Base-by-base conservation (phyloP, 1,284 basidiomycete species). In the Acaromyces ingoldii region DNA sequence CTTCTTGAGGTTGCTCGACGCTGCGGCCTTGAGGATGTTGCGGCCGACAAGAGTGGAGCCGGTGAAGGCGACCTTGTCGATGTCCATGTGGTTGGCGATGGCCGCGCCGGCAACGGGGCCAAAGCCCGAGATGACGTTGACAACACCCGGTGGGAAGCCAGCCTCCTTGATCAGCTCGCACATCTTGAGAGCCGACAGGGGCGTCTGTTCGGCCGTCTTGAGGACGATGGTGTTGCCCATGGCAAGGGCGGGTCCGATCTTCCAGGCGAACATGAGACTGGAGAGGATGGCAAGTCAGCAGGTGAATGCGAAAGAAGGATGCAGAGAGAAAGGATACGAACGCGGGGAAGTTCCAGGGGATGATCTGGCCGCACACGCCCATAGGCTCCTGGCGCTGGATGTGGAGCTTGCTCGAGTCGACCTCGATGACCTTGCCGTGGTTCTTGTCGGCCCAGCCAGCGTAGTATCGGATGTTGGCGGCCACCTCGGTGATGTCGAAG, bases 331-430 rank as follows among this genome's bases (percentile, higher is more conserved):
- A n/a, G n/a, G n/a, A n/a, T n/a, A n/a, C n/a, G n/a, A n/a, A n/a
- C n/a, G n/a, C n/a, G n/a, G n/a, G 91, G 75, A 91, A 92, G 78
- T 92, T 91, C 63, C 60, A 69, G 11, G 62, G 67, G 48, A 62
- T 70, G 60, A 70, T 70, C 52, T 70, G 67, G 47, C 67, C 67
- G 51, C 63, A 91, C 54, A 96, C 91, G 64, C 92, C 93, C 65
- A 95, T 86, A 15, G 93, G 91, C 77, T 97, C 92, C 76, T 95
- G 89, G 26, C 85, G 82, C 78, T 77, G 87, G 85, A 68, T 70
- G 57, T 63, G 60, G 52, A 72, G 58, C 50, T 79, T 80, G 73
- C 85, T 85, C 11, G 34, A 26, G 72, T 89, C 85, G 25, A 89
- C 82, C 77, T 91, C 89, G 68, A 91, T 85, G 49, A 82, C 82